A percentile compares a stretch with the other conserved stretches of the same genome.
These are phyloP conservation scores for Ceratocystis cacaofunesta DNA, from an alignment of 2,329 filamentous ascomycete genomes.

Conservation along the genomic window DNA sequence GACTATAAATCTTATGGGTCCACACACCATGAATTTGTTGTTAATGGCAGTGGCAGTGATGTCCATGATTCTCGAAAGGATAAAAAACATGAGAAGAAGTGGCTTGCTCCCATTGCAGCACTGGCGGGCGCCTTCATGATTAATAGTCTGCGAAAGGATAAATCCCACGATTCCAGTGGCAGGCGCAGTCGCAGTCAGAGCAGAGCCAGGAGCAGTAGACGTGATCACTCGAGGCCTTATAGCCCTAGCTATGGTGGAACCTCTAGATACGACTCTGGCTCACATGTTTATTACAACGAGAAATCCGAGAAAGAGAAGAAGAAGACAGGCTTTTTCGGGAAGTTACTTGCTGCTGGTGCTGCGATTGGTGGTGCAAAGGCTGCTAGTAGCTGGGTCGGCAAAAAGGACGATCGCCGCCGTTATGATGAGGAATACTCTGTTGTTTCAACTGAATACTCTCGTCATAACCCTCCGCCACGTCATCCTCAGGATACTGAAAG, in stretches of 20 bases:
- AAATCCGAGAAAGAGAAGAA: conserved; percentile 23
- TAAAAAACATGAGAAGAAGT: conserved; percentile 27
- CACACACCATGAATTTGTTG: conserved; percentile 26
- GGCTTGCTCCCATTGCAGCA: conserved; percentile 40
- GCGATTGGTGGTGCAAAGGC: conserved; percentile 48
- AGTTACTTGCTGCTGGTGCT: conserved; percentile 45
- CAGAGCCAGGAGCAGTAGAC: conserved; percentile 2
- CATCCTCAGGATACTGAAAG: conserved; percentile 29
- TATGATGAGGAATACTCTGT: conserved; percentile 48
- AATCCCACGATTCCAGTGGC: conserved; percentile 28
- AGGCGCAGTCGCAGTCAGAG: conserved; percentile 23
- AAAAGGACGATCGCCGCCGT: conserved; percentile 30
- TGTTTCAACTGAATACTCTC: conserved; percentile 36
- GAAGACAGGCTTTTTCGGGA: conserved; percentile 38
- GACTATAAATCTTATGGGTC: conserved; percentile 51
- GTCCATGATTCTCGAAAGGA: conserved; percentile 24
- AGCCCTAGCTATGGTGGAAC: conserved; percentile 33
- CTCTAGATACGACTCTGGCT: conserved; percentile 38
- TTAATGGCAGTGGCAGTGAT: not conserved
- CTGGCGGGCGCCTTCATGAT: conserved; percentile 36
- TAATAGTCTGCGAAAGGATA: conserved; percentile 28
- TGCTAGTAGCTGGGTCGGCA: conserved; percentile 37
- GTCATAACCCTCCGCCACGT: conserved; percentile 32
- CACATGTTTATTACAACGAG: conserved; percentile 50
- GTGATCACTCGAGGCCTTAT: conserved; percentile 23